Evolutionary conservation across 768 basidiomycete species (phyloP).

Genomic region (Imleria badia): DNA sequence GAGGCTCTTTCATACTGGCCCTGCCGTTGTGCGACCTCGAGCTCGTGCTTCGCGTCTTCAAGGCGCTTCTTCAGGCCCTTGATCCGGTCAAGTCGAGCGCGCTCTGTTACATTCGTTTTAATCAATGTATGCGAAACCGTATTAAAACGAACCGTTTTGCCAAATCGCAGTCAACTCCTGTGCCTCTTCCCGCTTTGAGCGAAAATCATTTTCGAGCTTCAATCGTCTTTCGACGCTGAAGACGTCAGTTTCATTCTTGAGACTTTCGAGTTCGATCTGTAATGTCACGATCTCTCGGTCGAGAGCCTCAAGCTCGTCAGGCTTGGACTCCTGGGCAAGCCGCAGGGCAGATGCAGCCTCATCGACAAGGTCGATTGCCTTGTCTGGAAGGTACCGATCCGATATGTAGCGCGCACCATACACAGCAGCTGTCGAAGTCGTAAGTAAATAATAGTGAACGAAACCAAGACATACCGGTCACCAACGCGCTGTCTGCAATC

Average conservation of each 20-base stretch:
- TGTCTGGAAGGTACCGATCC: slow-evolving; percentile 86
- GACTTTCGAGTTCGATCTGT: slow-evolving; percentile 85
- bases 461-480: slow-evolving; percentile 56
- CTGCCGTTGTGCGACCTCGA: slow-evolving; percentile 86
- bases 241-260: slow-evolving; percentile 85
- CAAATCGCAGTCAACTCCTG: slow-evolving; percentile 61
- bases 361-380: slow-evolving; percentile 90
- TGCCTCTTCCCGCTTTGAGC: slow-evolving; percentile 62
- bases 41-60: slow-evolving; percentile 80
- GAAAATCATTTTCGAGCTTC: slow-evolving; percentile 65
- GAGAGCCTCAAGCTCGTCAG: slow-evolving; percentile 78
- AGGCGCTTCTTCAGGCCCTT: slow-evolving; percentile 73
- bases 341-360: slow-evolving; percentile 88
- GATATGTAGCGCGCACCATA: slow-evolving; percentile 85
- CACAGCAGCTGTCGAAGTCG: slow-evolving; percentile 58
- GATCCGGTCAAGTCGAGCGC: slow-evolving; percentile 62
- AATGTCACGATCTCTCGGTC: slow-evolving; percentile 83
- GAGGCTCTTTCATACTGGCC: slow-evolving; percentile 86
- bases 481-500: slow-evolving; percentile 84
- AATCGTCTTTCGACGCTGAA: slow-evolving; percentile 74
- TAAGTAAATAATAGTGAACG: not conserved
- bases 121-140: not conserved
- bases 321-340: slow-evolving; percentile 86
- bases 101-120: slow-evolving; percentile 43
- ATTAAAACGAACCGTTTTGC: slow-evolving; percentile 56